Base-by-base conservation (phyloP, 768 basidiomycete genomes). In the Mycena pura region DNA sequence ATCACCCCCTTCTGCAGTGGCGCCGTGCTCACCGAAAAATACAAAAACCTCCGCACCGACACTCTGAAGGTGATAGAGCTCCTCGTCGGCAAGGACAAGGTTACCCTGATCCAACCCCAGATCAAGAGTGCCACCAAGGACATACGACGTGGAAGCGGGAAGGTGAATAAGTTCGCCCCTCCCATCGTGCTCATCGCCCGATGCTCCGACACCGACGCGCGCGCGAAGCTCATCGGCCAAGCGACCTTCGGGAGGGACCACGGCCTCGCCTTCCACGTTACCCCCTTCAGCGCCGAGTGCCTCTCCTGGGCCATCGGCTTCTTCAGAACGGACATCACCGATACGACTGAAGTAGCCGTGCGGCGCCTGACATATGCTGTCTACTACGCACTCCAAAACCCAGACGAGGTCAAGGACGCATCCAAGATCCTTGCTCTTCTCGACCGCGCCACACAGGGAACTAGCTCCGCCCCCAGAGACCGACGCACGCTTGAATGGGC, bases 371-470 rank as follows among this genome's bases (percentile, higher is more conserved):
- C 21, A 19, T 41, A 29, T n/a, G 52, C 52, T 6, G 54, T 25
- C 10, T 39, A 46, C 24, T n/a, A n/a, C n/a, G n/a, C n/a, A n/a
- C n/a, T n/a, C n/a, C n/a, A n/a, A n/a, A n/a, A n/a, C n/a, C n/a
- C n/a, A n/a, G 27, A 47, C 0, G 32, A 10, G n/a, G 7, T 38
- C 44, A 27, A 19, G 9, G 19, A n/a, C 3, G 7, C 27, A 2
- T 34, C 24, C 3, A 27, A 39, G 8, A 25, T 43, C 6, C 1
- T 40, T 10, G 13, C 2, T 15, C 53, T 45, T 22, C 25, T 56
- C 14, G 54, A 46, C 44, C 54, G 54, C 19, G 43, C 31, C 1
- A 56, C 54, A n/a, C 54, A 56, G 44, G 44, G 32, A 0, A 39
- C 34, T 3, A 45, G 31, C 34, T 13, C 3, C 13, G 6, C 13